A percentile compares a stretch with the other conserved stretches of the same genome.
Evolutionary conservation across 352 stramenopile genomes (phyloP).

Genomic region (Hyaloperonospora arabidopsidis): DNA sequence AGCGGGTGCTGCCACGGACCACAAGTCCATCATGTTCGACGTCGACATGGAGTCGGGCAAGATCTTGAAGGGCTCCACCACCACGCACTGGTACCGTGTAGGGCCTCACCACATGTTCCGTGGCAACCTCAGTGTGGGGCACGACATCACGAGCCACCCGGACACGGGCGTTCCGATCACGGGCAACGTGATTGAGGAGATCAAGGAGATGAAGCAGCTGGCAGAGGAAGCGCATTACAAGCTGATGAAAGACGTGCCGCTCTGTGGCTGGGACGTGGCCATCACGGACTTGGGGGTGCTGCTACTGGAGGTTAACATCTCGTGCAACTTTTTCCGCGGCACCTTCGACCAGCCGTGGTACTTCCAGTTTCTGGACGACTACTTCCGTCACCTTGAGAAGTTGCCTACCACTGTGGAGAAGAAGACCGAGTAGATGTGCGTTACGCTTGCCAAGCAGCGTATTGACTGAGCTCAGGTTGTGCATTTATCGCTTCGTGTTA

Average conservation of each 20-base stretch:
- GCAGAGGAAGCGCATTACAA: constrained; percentile 83
- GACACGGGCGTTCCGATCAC: constrained; percentile 84
- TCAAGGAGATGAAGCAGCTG: constrained; percentile 78
- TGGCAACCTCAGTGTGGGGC: constrained; percentile 70
- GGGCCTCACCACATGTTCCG: constrained; percentile 66
- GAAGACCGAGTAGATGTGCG: constrained; percentile 33
- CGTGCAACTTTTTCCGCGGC: constrained; percentile 92
- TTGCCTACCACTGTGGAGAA: constrained; percentile 33
- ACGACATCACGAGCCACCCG: constrained; percentile 86
- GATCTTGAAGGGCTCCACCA: constrained; percentile 93
- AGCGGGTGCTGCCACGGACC: constrained; percentile 87
- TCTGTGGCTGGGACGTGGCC: constrained; percentile 90
- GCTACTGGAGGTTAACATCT: constrained; percentile 88
- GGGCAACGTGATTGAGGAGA: constrained; percentile 84
- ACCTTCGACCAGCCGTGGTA: constrained; percentile 85
- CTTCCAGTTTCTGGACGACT: constrained; percentile 82
- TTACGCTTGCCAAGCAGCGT: background rate
- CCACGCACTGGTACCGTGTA: constrained; percentile 94
- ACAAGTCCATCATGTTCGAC: constrained; percentile 98
- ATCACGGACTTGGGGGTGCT: constrained; percentile 87
- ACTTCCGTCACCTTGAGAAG: constrained; percentile 71
- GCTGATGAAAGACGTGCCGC: constrained; percentile 88
- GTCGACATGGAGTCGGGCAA: constrained; percentile 91
- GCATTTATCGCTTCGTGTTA: too few relatives aligned
- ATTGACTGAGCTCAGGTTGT: too few relatives aligned